Percentiles rank a stretch among this genome's conserved stretches.
Conservation (phyloP, 768 basidiomycete species). For the Neoboletus subvelutipes region DNA sequence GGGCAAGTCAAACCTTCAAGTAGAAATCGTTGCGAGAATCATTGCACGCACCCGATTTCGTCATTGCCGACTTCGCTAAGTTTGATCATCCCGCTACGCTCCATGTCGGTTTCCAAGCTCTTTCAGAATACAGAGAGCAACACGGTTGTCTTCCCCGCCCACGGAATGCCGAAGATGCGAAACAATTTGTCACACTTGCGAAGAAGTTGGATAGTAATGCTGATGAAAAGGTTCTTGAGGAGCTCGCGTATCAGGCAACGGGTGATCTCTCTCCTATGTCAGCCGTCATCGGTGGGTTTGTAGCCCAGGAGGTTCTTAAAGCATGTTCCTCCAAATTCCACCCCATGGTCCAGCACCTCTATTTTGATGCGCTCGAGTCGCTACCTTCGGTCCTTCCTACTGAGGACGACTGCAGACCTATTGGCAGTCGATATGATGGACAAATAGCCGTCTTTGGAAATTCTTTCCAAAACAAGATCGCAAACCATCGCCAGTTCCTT, state of each 20-base stretch:
- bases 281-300: constrained; percentile 95
- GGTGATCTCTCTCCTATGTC: constrained; percentile 89
- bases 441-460: constrained; percentile 97
- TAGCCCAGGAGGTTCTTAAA: constrained; percentile 97
- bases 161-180: constrained; percentile 79
- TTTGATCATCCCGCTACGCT: constrained; percentile 90
- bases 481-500: constrained; percentile 89
- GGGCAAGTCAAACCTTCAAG: constrained; percentile 1
- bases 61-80: constrained; percentile 97
- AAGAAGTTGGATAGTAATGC: constrained; percentile 75
- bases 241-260: constrained; percentile 87
- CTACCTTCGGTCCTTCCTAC: constrained; percentile 73
- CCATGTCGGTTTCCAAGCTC: constrained; percentile 92
- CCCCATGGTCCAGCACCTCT: constrained; percentile 91
- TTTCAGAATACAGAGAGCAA: constrained; percentile 72
- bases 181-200: constrained; percentile 66
- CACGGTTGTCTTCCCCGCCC: constrained; percentile 75
- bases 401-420: constrained; percentile 81
- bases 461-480: constrained; percentile 88
- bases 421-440: constrained; percentile 83
- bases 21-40: constrained; percentile 95
- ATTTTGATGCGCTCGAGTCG: constrained; percentile 97
- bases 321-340: constrained; percentile 98
- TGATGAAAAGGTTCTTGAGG: constrained; percentile 78
- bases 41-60: constrained; percentile 74